These are phyloP conservation scores for Xylariaceae sp. DNA, from an alignment of 2,329 filamentous ascomycete genomes.

Conservation along the genomic window DNA sequence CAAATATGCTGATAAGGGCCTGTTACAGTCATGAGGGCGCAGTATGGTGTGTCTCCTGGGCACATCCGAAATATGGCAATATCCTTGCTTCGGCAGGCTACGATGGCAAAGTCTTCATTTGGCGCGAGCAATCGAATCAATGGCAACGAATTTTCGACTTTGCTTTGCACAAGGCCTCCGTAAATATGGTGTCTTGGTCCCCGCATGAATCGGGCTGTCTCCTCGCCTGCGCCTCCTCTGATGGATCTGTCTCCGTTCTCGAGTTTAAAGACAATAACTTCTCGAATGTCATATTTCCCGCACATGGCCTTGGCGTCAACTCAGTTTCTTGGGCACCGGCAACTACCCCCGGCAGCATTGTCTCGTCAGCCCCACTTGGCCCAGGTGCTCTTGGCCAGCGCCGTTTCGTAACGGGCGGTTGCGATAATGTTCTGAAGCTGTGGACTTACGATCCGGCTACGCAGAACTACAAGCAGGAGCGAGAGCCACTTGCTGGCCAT, in stretches of 20 bases:
- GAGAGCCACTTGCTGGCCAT: slow-evolving; percentile 76
- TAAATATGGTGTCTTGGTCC: slow-evolving; percentile 98
- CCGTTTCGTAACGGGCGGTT: slow-evolving; percentile 92
- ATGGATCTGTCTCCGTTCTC: slow-evolving; percentile 90
- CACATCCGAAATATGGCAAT: slow-evolving; percentile 97
- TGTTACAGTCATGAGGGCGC: slow-evolving; percentile 84
- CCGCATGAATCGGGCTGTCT: slow-evolving; percentile 95
- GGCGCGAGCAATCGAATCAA: slow-evolving; percentile 81
- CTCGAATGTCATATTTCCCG: slow-evolving; percentile 86
- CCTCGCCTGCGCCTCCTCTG: slow-evolving; percentile 90
- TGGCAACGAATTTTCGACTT: slow-evolving; percentile 94
- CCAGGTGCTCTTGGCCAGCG: slow-evolving; percentile 68
- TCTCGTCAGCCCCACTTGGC: slow-evolving; percentile 68
- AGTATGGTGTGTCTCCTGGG: slow-evolving; percentile 98
- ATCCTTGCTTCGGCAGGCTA: slow-evolving; percentile 95
- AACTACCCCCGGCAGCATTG: slow-evolving; percentile 80
- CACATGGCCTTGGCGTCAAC: slow-evolving; percentile 94
- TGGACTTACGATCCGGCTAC: slow-evolving; percentile 79
- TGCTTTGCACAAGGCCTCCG: slow-evolving; percentile 89
- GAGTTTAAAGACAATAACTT: slow-evolving; percentile 97
- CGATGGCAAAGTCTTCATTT: slow-evolving; percentile 98
- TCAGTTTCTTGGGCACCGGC: slow-evolving; percentile 94
- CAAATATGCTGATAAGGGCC: slow-evolving; percentile 26
- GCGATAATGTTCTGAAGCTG: slow-evolving; percentile 91
- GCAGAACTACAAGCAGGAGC: slow-evolving; percentile 66